Conservation (phyloP, 208 protist species). For the Eutreptiella sp. region DNA sequence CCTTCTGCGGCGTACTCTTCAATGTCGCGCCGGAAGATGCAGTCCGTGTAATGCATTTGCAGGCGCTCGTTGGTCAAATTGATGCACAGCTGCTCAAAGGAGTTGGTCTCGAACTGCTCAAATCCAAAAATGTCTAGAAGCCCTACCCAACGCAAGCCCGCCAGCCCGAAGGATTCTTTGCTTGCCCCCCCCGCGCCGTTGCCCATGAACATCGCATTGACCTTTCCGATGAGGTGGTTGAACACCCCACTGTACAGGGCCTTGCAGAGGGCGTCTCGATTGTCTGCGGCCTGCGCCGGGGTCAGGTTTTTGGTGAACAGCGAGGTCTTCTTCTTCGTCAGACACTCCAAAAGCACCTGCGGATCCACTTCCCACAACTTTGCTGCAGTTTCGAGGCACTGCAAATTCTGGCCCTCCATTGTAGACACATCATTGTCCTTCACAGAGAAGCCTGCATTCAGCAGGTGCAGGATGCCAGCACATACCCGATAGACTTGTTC, state of each 20-base stretch:
- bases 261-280: slow-evolving; percentile 36
- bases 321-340: slow-evolving; percentile 26
- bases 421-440: too few relatives aligned
- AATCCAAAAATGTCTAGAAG: slow-evolving; percentile 69
- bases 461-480: slow-evolving; percentile 47
- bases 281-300: slow-evolving; percentile 16
- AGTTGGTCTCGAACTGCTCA: slow-evolving; percentile 58
- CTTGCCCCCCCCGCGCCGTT: not conserved
- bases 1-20: slow-evolving; percentile 56
- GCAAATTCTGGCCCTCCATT: too few relatives aligned
- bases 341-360: slow-evolving; percentile 11
- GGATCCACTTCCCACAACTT: slow-evolving; percentile 14
- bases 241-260: slow-evolving; percentile 42
- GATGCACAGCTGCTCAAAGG: slow-evolving; percentile 68
- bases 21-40: slow-evolving; percentile 61
- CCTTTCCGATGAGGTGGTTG: slow-evolving; percentile 28
- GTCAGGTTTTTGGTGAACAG: slow-evolving; percentile 31
- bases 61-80: slow-evolving; percentile 85
- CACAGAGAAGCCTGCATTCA: slow-evolving; percentile 49
- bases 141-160: slow-evolving; percentile 42
- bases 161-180: not conserved
- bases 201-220: slow-evolving; percentile 28
- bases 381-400: not conserved
- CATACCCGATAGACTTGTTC: slow-evolving; percentile 41
- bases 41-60: slow-evolving; percentile 75